Base-by-base conservation (phyloP, 257 asterid species). In the Asclepias syriaca region DNA sequence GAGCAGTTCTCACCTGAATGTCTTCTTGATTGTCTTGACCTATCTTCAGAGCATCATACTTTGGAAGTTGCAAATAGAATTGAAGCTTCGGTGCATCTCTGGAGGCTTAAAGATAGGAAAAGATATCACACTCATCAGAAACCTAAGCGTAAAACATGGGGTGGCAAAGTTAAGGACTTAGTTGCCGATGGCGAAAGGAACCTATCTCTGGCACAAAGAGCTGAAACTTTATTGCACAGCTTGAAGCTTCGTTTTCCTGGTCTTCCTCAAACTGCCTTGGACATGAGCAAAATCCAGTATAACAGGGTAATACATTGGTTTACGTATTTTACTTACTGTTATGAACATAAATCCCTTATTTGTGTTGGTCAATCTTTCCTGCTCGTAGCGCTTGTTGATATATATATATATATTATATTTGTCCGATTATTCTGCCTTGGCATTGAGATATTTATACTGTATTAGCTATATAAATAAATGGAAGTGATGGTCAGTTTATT, bases 241-340 rank as follows among this genome's bases (percentile, higher is more conserved):
- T 86, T 92, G 68, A 83, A 90, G 77, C 85, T 78, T 54, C 93
- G 96, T 37, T 95, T 90, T 68, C 99, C 99, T 3, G 94, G 97
- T 59, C 97, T 95, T 60, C 98, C 99, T 69, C 99, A 95, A 74
- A 92, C 99, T 70, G 91, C 99, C 5, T 81, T 95, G 43, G 98
- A 95, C 68, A 95, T 92, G 98, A 85, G 85, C 90, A 92, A 95
- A 80, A 95, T 95, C 74, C 99, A 92, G 80, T 90, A 87, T 76
- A 92, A 95, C 89, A 95, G 87, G 98, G 99, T 95, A 61, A 7
- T 40, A 37, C 70, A 34, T 21, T 16, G 55, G 51, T 37, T 8
- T 24, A 53, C 16, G 3, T 45, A 11, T 8, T 75, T 63, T 55
- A 7, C 22, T 65, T 51, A 24, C 15, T 16, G 15, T 19, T 21